phyloP scores from a whole-genome alignment of 2,329 filamentous ascomycete species.

The Colletotrichum sojae region DNA sequence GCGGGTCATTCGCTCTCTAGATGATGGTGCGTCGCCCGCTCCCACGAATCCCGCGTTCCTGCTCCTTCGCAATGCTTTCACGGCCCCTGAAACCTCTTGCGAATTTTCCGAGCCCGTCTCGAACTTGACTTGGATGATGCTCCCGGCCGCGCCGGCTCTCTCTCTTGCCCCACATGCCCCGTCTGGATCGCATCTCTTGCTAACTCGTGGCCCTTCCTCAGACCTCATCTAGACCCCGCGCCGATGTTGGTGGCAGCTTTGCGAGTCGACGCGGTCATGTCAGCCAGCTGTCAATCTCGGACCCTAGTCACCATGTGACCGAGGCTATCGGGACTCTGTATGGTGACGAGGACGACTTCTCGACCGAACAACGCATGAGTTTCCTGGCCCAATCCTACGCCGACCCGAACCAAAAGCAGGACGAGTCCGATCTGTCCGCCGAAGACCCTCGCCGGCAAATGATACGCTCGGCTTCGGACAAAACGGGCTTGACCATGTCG shows the following conservation, averaged over 20 bases:
- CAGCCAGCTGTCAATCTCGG: conserved; percentile 79
- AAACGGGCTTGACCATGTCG: conserved; percentile 48
- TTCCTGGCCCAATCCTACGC: conserved; percentile 73
- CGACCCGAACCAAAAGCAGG: conserved; percentile 61
- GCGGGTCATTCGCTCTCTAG: conserved; percentile 56
- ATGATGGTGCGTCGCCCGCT: conserved; percentile 63
- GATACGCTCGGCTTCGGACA: conserved; percentile 63
- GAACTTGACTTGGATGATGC: background rate
- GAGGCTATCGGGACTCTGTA: conserved; percentile 95
- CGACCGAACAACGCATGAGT: conserved; percentile 73
- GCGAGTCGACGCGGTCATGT: conserved; percentile 71
- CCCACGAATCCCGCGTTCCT: background rate
- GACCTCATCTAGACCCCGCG: conserved; percentile 71
- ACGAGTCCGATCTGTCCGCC: conserved; percentile 46
- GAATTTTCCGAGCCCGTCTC: background rate
- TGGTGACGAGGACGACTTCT: conserved; percentile 79
- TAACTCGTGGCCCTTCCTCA: conserved; percentile 49
- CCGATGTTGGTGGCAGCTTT: conserved; percentile 70
- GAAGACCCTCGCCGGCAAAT: conserved; percentile 58
- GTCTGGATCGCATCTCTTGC: conserved; percentile 28
- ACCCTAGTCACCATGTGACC: conserved; percentile 93
- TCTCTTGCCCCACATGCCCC: conserved; percentile 2
- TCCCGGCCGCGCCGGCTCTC: conserved; percentile 13
- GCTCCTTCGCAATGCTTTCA: background rate
- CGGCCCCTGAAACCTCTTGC: background rate